These are phyloP conservation scores for Nicotiana tomentosiformis DNA, from an alignment of 257 asterid species.

Conservation along the genomic window DNA sequence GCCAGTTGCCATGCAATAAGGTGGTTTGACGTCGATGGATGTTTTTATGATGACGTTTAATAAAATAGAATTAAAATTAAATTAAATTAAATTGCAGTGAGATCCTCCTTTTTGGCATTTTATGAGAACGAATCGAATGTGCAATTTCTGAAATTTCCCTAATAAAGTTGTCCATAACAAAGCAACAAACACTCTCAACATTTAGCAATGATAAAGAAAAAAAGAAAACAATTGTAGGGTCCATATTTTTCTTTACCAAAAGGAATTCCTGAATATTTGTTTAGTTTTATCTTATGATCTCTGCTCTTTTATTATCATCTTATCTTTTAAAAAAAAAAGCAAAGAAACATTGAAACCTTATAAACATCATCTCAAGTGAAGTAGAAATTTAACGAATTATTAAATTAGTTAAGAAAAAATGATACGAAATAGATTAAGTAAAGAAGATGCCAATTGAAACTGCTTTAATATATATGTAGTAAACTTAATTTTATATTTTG, in stretches of 20 bases:
- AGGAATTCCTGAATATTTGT: neutral
- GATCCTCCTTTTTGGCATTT: neutral
- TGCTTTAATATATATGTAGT: too few species aligned
- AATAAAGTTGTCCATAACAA: neutral
- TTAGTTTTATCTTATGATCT: too few species aligned
- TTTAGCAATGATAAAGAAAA: neutral
- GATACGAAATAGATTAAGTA: too few species aligned
- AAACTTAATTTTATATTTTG: too few species aligned
- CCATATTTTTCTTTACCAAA: neutral
- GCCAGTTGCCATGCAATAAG: slow-evolving; percentile 4
- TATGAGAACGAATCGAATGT: neutral
- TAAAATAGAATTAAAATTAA: neutral
- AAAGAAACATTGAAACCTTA: too few species aligned
- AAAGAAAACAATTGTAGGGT: neutral
- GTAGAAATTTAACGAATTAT: too few species aligned
- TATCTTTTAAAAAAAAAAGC: too few species aligned
- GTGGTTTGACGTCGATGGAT: neutral
- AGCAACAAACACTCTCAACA: neutral
- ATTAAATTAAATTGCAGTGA: neutral
- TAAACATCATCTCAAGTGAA: too few species aligned
- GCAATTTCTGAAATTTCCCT: neutral
- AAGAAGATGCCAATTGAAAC: too few species aligned
- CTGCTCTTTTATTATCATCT: too few species aligned
- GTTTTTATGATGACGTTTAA: neutral
- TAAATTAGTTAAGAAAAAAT: too few species aligned